Base-by-base conservation (phyloP, 768 basidiomycete species). In the Leccinum boreale region DNA sequence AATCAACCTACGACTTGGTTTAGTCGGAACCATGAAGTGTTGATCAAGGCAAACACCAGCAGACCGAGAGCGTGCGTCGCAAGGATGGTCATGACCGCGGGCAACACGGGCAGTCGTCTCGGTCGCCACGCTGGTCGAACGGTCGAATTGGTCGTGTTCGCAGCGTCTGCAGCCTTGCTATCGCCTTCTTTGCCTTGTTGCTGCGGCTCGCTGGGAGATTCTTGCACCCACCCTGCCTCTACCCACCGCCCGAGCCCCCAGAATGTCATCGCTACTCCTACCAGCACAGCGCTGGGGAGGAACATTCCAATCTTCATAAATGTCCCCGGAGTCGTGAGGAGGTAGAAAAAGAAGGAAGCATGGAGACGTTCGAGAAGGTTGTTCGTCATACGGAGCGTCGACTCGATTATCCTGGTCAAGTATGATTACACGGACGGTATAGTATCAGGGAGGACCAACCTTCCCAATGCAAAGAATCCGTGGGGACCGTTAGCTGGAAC, bases 311-410 rank as follows among this genome's bases (percentile, higher is more conserved):
- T 93, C 69, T 95, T 91, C 64, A 93, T 81, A 75, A 96, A 97
- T 2, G 79, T 81, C 5, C 74, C 77, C 1, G 85, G 79, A 39
- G 76, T 73, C 12, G 72, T 68, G 21, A 75, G 64, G 59, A 98
- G 78, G 75, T 95, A 98, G 76, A 98, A 94, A 78, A 98, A 98
- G 74, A 96, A 95, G 0, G 96, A 98, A 2, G 95, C 95, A 70
- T 99, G 97, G 21, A 98, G 84, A 15, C 97, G 86, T 69, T 99
- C 97, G 19, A 98, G 81, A 6, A 98, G 81, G 68, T 99, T 99
- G 73, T 97, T 98, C 69, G 86, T 84, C 14, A 94, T 91, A 57
- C 95, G 84, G 31, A 97, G 79, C 14, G 90, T 86, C 1, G 93
- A 94, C 74, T 99, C 97, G 36, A 94, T 68, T 47, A 88, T 81